Evolutionary conservation across 495 filamentous ascomycete genomes (phyloP).

Genomic region (Hyaloscypha variabilis): DNA sequence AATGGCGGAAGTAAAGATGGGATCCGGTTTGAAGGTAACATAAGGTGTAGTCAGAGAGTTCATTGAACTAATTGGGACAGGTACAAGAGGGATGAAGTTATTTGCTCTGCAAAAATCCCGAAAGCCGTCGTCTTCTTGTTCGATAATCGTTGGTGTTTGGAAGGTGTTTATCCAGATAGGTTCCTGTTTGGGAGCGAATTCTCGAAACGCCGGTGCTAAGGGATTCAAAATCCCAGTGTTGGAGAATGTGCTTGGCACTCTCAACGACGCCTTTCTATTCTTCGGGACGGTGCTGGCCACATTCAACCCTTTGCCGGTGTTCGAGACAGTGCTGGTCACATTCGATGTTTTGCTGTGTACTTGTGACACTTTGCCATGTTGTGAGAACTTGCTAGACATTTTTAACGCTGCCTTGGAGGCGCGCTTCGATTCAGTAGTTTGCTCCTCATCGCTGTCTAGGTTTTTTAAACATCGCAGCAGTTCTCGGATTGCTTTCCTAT

Average conservation of each 20-base stretch:
- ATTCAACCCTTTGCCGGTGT: too few species aligned
- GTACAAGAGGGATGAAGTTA: background rate
- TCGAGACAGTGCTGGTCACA: too few species aligned
- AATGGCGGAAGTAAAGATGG: background rate
- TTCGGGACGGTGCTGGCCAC: too few species aligned
- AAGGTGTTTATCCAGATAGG: constrained; percentile 11
- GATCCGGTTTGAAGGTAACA: background rate
- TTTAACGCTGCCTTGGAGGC: background rate
- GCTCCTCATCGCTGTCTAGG: constrained; percentile 17
- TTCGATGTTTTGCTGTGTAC: too few species aligned
- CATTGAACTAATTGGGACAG: background rate
- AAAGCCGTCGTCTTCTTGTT: background rate
- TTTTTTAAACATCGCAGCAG: constrained; percentile 12
- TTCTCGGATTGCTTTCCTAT: constrained; percentile 15
- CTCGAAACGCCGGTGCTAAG: constrained; percentile 16
- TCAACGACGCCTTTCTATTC: background rate
- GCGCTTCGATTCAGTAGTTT: background rate
- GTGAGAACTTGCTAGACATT: background rate
- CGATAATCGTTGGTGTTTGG: background rate
- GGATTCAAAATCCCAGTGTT: too few species aligned
- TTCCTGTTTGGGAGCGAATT: constrained; percentile 10
- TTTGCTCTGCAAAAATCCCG: background rate
- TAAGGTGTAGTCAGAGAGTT: background rate
- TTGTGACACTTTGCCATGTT: too few species aligned
- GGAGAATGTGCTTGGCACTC: background rate